Base-by-base conservation (phyloP, 306 rosid genomes). In the Dalbergia cultrata region DNA sequence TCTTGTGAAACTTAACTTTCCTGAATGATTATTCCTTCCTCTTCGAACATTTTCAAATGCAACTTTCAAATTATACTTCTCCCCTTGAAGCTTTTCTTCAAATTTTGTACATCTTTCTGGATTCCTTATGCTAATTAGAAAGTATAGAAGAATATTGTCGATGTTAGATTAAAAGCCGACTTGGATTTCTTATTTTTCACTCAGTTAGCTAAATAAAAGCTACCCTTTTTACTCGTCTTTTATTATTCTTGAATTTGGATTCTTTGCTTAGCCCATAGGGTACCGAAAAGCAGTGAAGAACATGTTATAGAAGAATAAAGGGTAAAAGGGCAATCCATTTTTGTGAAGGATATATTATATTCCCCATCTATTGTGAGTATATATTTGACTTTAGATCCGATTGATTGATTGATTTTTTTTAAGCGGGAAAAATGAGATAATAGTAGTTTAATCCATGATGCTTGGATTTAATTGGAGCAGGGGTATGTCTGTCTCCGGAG, bases 231-330 rank as follows among this genome's bases (percentile, higher is more conserved):
- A 44, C 63, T 54, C 31, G 31, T 80, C 26, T 72, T 64, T 44
- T 13, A 52, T 45, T 57, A 56, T 52, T 71, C 9, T 26, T 67
- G 10, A 58, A 72, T 54, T 76, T 53, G 50, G 86, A 82, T 84
- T 69, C 93, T 80, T 86, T 74, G 13, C 86, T 84, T 90, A 54
- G 75, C 19, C 56, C 31, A 11, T 74, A 58, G 60, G 71, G 71
- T 19, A 78, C 72, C 26, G 50, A 52, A 68, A 74, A 61, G 77
- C 14, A 60, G 19, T 14, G 37, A 44, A 34, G 13, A 0, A 10
- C 70, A 22, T 1, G 19, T 16, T 17, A 59, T 13, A 33, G 39
- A 61, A 84, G 84, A 79, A 68, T 67, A 81, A 71, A 75, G 77
- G 67, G 62, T 19, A 37, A 63, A 74, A 37, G 53, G 39, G 44